Conservation (phyloP, 371 early-diverging fungal genomes). For the Mortierella polycephala region DNA sequence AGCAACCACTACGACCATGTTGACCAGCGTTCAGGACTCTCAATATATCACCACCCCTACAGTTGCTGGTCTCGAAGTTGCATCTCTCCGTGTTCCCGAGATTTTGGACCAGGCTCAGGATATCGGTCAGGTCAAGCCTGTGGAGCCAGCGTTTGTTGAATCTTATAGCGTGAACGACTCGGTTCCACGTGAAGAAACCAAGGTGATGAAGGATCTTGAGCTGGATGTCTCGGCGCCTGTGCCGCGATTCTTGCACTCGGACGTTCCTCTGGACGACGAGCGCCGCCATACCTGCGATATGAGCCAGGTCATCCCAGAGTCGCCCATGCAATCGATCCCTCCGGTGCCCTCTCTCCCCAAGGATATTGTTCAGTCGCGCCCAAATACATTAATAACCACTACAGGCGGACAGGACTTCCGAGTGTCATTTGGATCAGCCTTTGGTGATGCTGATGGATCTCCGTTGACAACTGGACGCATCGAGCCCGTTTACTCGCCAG, state of each 20-base stretch:
- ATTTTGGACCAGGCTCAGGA: conserved; percentile 2
- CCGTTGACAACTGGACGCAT: conserved; percentile 25
- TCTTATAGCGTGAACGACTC: conserved; percentile 3
- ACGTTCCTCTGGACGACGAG: conserved; percentile 36
- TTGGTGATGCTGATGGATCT: conserved; percentile 18
- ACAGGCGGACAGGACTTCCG: conserved; percentile 22
- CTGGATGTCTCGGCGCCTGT: conserved; percentile 16
- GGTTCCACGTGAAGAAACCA: neutral
- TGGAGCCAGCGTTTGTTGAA: conserved; percentile 2
- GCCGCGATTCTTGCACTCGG: conserved; percentile 27
- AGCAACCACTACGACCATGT: neutral
- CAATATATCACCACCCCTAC: conserved; percentile 25
- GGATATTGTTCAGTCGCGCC: conserved; percentile 17
- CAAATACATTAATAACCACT: neutral
- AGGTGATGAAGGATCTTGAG: conserved; percentile 5
- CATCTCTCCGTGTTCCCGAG: conserved; percentile 20
- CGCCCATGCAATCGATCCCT: conserved; percentile 13
- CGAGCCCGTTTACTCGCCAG: conserved; percentile 11
- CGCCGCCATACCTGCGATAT: conserved; percentile 54
- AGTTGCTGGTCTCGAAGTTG: conserved; percentile 31
- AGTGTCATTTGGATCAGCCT: conserved; percentile 43
- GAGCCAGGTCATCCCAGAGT: conserved; percentile 37
- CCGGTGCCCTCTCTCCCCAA: conserved; percentile 42
- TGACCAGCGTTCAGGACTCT: conserved; percentile 9
- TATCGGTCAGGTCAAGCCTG: conserved; percentile 2